Base-by-base conservation (phyloP, 139 green algal species). In the Micractinium conductrix region DNA sequence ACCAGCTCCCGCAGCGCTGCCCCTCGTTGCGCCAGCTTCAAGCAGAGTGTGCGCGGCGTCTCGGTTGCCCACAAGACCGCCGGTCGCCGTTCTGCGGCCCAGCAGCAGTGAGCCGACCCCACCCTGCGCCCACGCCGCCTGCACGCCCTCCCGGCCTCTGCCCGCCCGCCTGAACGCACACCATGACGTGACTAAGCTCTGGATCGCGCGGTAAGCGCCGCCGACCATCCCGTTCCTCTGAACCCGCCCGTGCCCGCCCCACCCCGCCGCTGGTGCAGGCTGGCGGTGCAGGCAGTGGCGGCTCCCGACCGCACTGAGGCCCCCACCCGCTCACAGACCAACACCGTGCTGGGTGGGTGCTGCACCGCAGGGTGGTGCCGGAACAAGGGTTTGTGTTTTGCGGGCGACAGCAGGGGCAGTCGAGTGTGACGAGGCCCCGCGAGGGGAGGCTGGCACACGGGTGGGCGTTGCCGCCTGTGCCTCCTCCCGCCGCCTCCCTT, bases 321-420 rank as follows among this genome's bases (percentile, higher is more conserved):
- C 7, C 68, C 35, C 28, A 60, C 80, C 37, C 82, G 86, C 45
- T 70, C 44, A 0, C 73, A 84, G 73, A 87, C 81, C 33, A 89
- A 86, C 86, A 76, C 40, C 48, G 81, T 90, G 22, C 80, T 89
- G 38, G 85, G 84, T 85, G 38, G 24, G 83, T 33, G 38, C 58
- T 17, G 48, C 6, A 9, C 3, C 21, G n/a, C n/a, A n/a, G n/a
- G n/a, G n/a, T n/a, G n/a, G n/a, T n/a, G n/a, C n/a, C n/a, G n/a
- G n/a, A n/a, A n/a, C n/a, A n/a, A n/a, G n/a, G n/a, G n/a, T n/a
- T n/a, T n/a, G n/a, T n/a, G n/a, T n/a, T n/a, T n/a, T n/a, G n/a
- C n/a, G n/a, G n/a, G n/a, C n/a, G n/a, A n/a, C n/a, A n/a, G n/a
- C n/a, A n/a, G n/a, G n/a, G n/a, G n/a, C n/a, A n/a, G n/a, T n/a